Percentiles rank a stretch among this genome's conserved stretches.
Evolutionary conservation across 371 early-diverging fungal species (phyloP).

Genomic region (Zychaea mexicana): DNA sequence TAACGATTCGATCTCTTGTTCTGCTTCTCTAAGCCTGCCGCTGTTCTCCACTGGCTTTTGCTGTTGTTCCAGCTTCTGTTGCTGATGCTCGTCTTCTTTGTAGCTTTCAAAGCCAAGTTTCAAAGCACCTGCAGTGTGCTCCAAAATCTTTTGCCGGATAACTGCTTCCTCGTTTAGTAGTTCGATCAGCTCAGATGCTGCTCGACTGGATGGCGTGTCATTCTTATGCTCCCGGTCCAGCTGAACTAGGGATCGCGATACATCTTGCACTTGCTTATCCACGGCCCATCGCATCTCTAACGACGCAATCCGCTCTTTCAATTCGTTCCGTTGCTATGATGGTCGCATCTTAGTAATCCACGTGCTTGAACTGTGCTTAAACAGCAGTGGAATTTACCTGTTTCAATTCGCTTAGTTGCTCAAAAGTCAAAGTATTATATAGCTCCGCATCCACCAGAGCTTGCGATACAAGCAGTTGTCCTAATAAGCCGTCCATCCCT

Average conservation of each 20-base stretch:
- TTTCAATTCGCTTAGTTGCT: constrained; percentile 55
- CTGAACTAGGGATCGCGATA: constrained; percentile 48
- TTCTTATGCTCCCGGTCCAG: constrained; percentile 7
- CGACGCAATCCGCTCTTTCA: constrained; percentile 18
- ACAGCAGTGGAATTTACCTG: constrained; percentile 36
- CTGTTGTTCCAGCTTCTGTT: not conserved
- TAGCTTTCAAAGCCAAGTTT: constrained; percentile 50
- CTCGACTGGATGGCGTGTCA: not conserved
- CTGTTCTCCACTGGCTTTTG: not conserved
- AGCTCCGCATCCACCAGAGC: constrained; percentile 64
- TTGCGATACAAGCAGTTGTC: constrained; percentile 62
- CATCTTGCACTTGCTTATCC: constrained; percentile 30
- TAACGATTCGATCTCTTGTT: not conserved
- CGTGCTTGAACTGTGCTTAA: not conserved
- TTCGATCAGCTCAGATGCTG: constrained; percentile 64
- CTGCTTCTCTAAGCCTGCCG: not conserved
- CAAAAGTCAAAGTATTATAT: constrained; percentile 56
- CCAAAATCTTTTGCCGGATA: constrained; percentile 65
- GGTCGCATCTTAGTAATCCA: not conserved
- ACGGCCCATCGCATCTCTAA: constrained; percentile 22
- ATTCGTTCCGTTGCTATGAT: constrained; percentile 18
- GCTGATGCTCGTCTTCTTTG: constrained; percentile 33
- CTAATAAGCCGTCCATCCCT: constrained; percentile 50
- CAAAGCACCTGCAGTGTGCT: constrained; percentile 70
- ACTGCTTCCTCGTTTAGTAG: constrained; percentile 60